Conservation (phyloP, 2,329 filamentous ascomycete genomes). For the Nemania bipapillata region DNA sequence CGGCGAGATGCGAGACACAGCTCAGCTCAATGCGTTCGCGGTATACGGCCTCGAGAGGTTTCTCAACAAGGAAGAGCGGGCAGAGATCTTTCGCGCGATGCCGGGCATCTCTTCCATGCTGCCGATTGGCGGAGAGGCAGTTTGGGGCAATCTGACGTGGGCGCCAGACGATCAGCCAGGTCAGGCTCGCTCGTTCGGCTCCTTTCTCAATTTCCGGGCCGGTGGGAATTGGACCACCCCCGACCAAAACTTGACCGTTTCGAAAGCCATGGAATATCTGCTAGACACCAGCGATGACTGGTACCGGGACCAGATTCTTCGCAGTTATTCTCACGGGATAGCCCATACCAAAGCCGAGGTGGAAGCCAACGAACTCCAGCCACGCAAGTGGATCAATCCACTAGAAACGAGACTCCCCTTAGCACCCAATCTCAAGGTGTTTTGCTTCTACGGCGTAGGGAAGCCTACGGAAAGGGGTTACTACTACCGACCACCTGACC, state of each 20-base stretch:
- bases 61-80: constrained; percentile 86
- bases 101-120: constrained; percentile 97
- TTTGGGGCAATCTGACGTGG: constrained; percentile 92
- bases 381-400: constrained; percentile 92
- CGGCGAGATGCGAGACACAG: constrained; percentile 98
- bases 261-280: constrained; percentile 80
- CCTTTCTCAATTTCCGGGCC: constrained; percentile 83
- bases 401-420: constrained; percentile 87
- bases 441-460: constrained; percentile 95
- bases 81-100: constrained; percentile 95
- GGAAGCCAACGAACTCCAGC: constrained; percentile 80
- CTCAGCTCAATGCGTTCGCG: constrained; percentile 93
- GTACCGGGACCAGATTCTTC: constrained; percentile 79
- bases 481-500: constrained; percentile 80
- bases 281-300: constrained; percentile 82
- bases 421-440: constrained; percentile 90
- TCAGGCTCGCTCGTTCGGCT: constrained; percentile 79
- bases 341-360: constrained; percentile 83
- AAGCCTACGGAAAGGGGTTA: constrained; percentile 94
- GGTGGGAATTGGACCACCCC: constrained; percentile 71
- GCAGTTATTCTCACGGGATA: constrained; percentile 87
- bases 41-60: constrained; percentile 98
- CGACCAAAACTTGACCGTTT: constrained; percentile 81
- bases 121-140: constrained; percentile 87
- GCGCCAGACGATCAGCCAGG: constrained; percentile 86